Conservation (phyloP, 345 rosid species). For the Limnanthes douglasii region DNA sequence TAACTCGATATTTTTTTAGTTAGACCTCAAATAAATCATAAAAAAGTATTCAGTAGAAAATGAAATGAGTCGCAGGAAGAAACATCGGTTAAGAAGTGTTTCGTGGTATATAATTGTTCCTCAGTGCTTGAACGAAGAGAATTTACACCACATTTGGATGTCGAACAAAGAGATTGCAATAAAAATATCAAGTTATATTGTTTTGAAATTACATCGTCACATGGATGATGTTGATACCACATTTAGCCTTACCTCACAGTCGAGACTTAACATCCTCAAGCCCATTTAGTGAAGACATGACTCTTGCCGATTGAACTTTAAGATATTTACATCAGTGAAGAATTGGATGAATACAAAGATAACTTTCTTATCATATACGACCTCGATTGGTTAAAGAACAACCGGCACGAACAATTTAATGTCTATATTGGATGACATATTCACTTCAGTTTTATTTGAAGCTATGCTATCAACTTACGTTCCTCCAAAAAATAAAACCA, state of each 20-base stretch:
- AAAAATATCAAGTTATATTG: constrained; percentile 44
- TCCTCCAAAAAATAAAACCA: constrained; percentile 36
- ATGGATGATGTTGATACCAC: constrained; percentile 50
- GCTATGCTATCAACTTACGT: constrained; percentile 25
- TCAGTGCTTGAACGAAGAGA: constrained; percentile 17
- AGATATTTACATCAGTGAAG: constrained; percentile 26
- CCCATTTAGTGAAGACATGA: constrained; percentile 56
- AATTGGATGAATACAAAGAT: constrained; percentile 27
- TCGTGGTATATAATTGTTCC: constrained; percentile 16
- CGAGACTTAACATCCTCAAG: constrained; percentile 47
- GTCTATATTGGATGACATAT: constrained; percentile 32
- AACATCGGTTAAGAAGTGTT: constrained; percentile 17
- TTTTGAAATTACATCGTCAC: constrained; percentile 24
- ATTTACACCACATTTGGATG: constrained; percentile 21
- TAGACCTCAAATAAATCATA: constrained; percentile 43
- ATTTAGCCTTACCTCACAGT: constrained; percentile 48
- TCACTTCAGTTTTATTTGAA: constrained; percentile 36
- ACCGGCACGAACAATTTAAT: constrained; percentile 49
- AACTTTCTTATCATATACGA: constrained; percentile 33
- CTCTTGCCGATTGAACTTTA: constrained; percentile 61
- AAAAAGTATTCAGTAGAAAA: constrained; percentile 30
- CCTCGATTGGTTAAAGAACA: constrained; percentile 47
- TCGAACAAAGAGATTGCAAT: constrained; percentile 23
- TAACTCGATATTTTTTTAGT: constrained; percentile 44
- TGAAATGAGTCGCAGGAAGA: constrained; percentile 9